These are phyloP conservation scores for Nitzschia sp. DNA, from an alignment of 108 stramenopile species.

Conservation along the genomic window DNA sequence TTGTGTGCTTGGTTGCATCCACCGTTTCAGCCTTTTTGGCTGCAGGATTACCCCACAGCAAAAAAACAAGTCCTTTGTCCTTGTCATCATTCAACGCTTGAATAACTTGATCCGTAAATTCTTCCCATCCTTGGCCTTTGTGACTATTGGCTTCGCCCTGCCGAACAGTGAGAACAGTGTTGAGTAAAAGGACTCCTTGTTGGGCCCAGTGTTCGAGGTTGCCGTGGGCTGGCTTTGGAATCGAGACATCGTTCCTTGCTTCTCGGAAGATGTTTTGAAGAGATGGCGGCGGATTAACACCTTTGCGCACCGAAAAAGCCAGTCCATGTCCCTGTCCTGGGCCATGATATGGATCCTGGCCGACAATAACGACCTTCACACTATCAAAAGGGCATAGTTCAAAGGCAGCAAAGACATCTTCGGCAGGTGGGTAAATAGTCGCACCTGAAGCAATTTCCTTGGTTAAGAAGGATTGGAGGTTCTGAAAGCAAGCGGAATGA, in stretches of 20 bases:
- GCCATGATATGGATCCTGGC: constrained; percentile 99
- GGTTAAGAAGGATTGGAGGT: constrained; percentile 33
- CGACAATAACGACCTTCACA: constrained; percentile 94
- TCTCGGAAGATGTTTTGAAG: constrained; percentile 95
- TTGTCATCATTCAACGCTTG: constrained; percentile 31
- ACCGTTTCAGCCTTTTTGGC: constrained; percentile 24
- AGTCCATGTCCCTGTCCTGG: constrained; percentile 86
- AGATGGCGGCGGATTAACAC: constrained; percentile 85
- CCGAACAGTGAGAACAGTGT: constrained; percentile 94
- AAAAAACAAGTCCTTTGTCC: constrained; percentile 79
- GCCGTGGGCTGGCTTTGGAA: constrained; percentile 67
- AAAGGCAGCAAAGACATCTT: constrained; percentile 88
- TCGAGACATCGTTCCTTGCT: constrained; percentile 44
- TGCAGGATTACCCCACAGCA: constrained; percentile 98
- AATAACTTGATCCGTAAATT: constrained; percentile 91
- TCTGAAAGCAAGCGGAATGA: constrained; percentile 39
- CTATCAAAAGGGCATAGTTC: constrained; percentile 79
- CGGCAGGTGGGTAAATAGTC: constrained; percentile 84
- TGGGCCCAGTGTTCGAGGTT: constrained; percentile 80
- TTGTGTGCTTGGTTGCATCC: constrained; percentile 10
- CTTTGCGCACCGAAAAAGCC: constrained; percentile 87
- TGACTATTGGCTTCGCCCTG: constrained; percentile 91
- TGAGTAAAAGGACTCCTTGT: constrained; percentile 98
- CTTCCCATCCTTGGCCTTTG: constrained; percentile 92
- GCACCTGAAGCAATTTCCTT: constrained; percentile 18